Base-by-base conservation (phyloP, 208 protist species). In the Porcisia hertigi region DNA sequence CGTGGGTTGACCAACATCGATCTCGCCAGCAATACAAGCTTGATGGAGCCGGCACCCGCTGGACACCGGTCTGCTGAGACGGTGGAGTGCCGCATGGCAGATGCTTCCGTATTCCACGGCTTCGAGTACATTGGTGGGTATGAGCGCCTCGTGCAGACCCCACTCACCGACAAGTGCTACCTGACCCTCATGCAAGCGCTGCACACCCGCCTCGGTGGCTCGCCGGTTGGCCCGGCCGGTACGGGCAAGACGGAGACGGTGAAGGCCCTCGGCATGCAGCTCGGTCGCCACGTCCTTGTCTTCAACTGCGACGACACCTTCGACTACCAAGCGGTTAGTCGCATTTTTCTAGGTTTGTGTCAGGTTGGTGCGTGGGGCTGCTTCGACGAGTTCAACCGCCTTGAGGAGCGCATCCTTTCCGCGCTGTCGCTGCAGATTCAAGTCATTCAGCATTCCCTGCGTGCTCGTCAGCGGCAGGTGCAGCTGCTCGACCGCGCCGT, bases 331-430 rank as follows among this genome's bases (percentile, higher is more conserved):
- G 96, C 99, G 1, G 99, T 99, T 86, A 96, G 96, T 57, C 91
- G 99, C 75, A 99, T 99, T 65, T 99, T 99, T 75, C 91, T 99
- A n/a, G 99, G 99, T 45, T 92, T 99, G 7, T 99, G 99, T 85
- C 98, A 99, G 79, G 99, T 99, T 58, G 99, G 99, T 57, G 98
- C 99, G 52, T 99, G 99, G 99, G 99, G 99, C 76, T 99, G 99
- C 90, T 99, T 99, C 84, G 99, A 99, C 89, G 99, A 99, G 91
- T 99, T 99, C 89, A 99, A 99, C 84, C 96, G 99, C 58, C 92
- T 99, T 0, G 98, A 99, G 79, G 99, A 99, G 89, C 91, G 98
- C 72, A 99, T 99, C 73, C 89, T 99, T 34, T 99, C 99, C 16
- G 99, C 99, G 16, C 98, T 99, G 18, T 99, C 99, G 49, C 98